Evolutionary conservation across 441 rosid genomes (phyloP).

Genomic region (Erysimum pusillum): DNA sequence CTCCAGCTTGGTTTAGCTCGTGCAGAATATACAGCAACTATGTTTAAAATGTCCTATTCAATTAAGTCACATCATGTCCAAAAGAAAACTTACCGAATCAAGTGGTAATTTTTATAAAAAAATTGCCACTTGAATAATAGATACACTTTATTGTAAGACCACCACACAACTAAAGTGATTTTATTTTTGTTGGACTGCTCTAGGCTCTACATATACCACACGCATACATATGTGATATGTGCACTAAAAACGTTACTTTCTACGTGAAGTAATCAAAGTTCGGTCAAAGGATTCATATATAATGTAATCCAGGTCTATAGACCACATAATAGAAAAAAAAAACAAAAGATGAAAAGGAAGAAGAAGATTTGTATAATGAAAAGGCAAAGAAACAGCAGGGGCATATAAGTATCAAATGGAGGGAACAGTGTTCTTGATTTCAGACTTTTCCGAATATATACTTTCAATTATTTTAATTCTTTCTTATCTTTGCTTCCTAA

Average conservation of each 20-base stretch:
- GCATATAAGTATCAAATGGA: conserved; percentile 46
- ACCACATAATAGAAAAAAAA: conserved; percentile 13
- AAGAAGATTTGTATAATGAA: conserved; percentile 34
- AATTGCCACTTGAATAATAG: background rate
- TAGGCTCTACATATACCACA: conserved; percentile 8
- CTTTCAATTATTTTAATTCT: conserved; percentile 34
- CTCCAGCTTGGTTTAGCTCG: conserved; percentile 20
- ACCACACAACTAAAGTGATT: background rate
- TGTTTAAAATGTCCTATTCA: conserved; percentile 2
- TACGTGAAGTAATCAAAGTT: conserved; percentile 40
- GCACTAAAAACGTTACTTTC: conserved; percentile 37
- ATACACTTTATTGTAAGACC: background rate
- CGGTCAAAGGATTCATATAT: conserved; percentile 42
- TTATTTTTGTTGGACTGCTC: conserved; percentile 1
- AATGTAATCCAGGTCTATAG: conserved; percentile 32
- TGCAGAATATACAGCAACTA: conserved; percentile 25
- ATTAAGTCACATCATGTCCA: background rate
- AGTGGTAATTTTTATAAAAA: background rate
- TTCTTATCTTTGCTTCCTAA: conserved; percentile 44
- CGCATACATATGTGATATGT: background rate
- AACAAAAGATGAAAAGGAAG: conserved; percentile 19
- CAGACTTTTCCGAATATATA: conserved; percentile 44
- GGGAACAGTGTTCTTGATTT: conserved; percentile 50
- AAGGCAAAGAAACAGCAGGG: conserved; percentile 26
- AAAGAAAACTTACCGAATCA: background rate